Percentiles rank a stretch among this genome's conserved stretches.
phyloP scores from a whole-genome alignment of 371 early-diverging fungal species.

The Batrachochytrium dendrobatidis region DNA sequence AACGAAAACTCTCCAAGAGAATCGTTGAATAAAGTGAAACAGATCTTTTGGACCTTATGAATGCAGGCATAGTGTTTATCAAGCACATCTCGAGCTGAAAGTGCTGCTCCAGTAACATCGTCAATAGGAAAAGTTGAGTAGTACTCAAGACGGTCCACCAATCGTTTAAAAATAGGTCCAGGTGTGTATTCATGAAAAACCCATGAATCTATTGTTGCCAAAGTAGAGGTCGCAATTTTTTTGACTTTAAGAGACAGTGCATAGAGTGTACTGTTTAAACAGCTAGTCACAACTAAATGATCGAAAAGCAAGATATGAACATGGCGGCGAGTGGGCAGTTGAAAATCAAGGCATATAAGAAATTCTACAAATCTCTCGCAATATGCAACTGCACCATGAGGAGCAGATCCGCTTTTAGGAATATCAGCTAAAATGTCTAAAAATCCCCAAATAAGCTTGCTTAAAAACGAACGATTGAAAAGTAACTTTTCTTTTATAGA shows the following conservation, averaged over 20 bases:
- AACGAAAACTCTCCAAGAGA: slow-evolving; percentile 66
- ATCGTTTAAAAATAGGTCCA: slow-evolving; percentile 43
- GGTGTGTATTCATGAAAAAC: not conserved
- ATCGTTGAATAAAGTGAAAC: slow-evolving; percentile 57
- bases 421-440: slow-evolving; percentile 47
- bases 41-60: slow-evolving; percentile 60
- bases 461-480: slow-evolving; percentile 55
- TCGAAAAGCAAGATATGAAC: slow-evolving; percentile 75
- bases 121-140: slow-evolving; percentile 75
- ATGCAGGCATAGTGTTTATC: slow-evolving; percentile 54
- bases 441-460: slow-evolving; percentile 48
- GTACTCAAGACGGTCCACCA: slow-evolving; percentile 56
- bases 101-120: slow-evolving; percentile 69
- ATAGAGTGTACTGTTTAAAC: slow-evolving; percentile 48
- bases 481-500: slow-evolving; percentile 38
- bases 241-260: not conserved
- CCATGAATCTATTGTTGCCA: not conserved
- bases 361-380: slow-evolving; percentile 75
- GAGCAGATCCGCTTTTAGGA: slow-evolving; percentile 35
- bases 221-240: not conserved
- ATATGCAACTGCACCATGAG: slow-evolving; percentile 46
- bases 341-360: slow-evolving; percentile 74
- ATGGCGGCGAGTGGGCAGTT: slow-evolving; percentile 85
- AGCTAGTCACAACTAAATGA: slow-evolving; percentile 61
- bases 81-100: slow-evolving; percentile 58